These are phyloP conservation scores for Trichosporon inkin DNA, from an alignment of 1,284 basidiomycete genomes.

Conservation along the genomic window DNA sequence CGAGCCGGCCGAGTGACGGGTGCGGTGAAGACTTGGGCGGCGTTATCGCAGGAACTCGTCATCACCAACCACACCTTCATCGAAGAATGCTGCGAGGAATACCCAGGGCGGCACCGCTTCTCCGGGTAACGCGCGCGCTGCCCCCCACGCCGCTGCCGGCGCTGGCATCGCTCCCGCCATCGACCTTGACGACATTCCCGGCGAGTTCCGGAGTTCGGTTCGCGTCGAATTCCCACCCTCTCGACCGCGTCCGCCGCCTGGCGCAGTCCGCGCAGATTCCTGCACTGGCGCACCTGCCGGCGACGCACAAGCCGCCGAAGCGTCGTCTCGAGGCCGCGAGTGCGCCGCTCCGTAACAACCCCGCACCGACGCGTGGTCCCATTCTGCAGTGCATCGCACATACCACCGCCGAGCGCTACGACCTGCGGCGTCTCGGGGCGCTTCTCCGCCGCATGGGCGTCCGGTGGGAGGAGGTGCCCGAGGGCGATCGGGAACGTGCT, in stretches of 20 bases:
- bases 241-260: not conserved
- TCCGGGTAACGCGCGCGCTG: not conserved
- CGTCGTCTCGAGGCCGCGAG: slow-evolving; percentile 49
- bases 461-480: slow-evolving; percentile 47
- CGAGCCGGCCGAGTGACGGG: no score
- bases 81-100: slow-evolving; percentile 1
- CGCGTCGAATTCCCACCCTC: not conserved
- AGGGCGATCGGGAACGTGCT: slow-evolving; percentile 45
- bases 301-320: slow-evolving; percentile 47
- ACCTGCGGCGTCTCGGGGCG: slow-evolving; percentile 38
- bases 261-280: not conserved
- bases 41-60: not conserved
- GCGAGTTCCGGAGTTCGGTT: not conserved
- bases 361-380: slow-evolving; percentile 46
- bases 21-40: no score
- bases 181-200: not conserved
- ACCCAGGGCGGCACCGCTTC: not conserved
- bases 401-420: slow-evolving; percentile 48
- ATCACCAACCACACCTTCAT: not conserved
- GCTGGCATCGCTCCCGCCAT: not conserved
- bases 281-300: not conserved
- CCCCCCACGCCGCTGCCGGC: not conserved
- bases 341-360: slow-evolving; percentile 44
- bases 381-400: slow-evolving; percentile 50
- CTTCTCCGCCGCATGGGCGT: slow-evolving; percentile 39